A percentile compares a stretch with the other conserved stretches of the same genome.
phyloP scores from a whole-genome alignment of 2,329 filamentous ascomycete species.

The Neonectria neomacrospora region DNA sequence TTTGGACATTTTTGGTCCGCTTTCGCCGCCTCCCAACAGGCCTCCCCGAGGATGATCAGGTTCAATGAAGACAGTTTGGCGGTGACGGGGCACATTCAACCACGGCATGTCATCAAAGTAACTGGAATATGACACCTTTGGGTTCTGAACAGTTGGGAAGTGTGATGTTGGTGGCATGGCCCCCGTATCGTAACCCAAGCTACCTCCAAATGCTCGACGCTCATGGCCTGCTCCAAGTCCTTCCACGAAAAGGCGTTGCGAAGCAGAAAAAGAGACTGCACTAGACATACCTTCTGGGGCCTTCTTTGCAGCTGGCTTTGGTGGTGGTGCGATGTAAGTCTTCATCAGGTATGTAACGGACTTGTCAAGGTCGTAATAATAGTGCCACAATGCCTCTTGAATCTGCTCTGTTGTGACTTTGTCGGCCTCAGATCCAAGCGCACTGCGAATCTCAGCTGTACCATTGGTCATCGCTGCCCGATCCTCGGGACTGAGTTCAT shows the following conservation, averaged over 20 bases:
- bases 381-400: conserved; percentile 92
- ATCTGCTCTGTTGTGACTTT: conserved; percentile 75
- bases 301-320: conserved; percentile 57
- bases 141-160: conserved; percentile 33
- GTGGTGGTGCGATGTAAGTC: conserved; percentile 63
- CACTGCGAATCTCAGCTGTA: conserved; percentile 72
- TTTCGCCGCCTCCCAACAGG: conserved; percentile 79
- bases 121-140: conserved; percentile 51
- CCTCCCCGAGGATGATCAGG: conserved; percentile 68
- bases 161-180: conserved; percentile 12
- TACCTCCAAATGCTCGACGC: conserved; percentile 29
- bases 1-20: conserved; percentile 82
- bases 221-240: conserved; percentile 49
- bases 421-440: conserved; percentile 68
- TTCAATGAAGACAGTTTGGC: conserved; percentile 73
- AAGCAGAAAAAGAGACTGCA: conserved; percentile 48
- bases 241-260: conserved; percentile 41
- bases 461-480: conserved; percentile 68
- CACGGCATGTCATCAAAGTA: conserved; percentile 91
- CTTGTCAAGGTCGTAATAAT: conserved; percentile 93
- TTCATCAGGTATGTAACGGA: conserved; percentile 82
- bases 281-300: conserved; percentile 55
- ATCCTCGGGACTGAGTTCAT: conserved; percentile 61
- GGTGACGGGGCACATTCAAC: conserved; percentile 75
- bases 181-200: conserved; percentile 15